Percentiles rank a stretch among this genome's conserved stretches.
phyloP scores from a whole-genome alignment of 495 filamentous ascomycete species.

The Cudoniella acicularis region DNA sequence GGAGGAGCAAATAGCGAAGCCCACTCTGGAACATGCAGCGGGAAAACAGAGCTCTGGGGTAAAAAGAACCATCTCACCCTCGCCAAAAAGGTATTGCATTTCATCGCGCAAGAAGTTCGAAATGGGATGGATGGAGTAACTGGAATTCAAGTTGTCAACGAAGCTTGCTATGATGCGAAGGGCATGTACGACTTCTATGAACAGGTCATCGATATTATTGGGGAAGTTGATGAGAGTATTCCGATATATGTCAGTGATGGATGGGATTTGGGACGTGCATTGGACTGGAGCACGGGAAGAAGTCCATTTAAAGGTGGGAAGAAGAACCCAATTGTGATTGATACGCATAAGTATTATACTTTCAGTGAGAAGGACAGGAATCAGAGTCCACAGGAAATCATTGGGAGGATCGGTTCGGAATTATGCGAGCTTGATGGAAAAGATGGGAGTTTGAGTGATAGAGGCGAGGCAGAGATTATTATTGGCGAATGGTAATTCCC shows the following conservation, averaged over 20 bases:
- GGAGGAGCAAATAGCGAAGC: slow-evolving; percentile 47
- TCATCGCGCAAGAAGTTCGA: slow-evolving; percentile 40
- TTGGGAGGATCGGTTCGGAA: slow-evolving; percentile 33
- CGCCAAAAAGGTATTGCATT: slow-evolving; percentile 36
- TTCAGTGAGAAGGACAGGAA: slow-evolving; percentile 42
- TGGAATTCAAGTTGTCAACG: slow-evolving; percentile 52
- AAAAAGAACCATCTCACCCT: slow-evolving; percentile 31
- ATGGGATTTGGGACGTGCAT: slow-evolving; percentile 40
- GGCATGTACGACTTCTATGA: slow-evolving; percentile 54
- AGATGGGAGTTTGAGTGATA: slow-evolving; percentile 38
- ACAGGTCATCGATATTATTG: slow-evolving; percentile 37
- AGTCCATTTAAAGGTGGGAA: not conserved
- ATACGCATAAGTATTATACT: slow-evolving; percentile 54
- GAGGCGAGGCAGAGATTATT: slow-evolving; percentile 42
- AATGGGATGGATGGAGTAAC: slow-evolving; percentile 37
- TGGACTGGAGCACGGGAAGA: slow-evolving; percentile 34
- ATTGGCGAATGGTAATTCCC: slow-evolving; percentile 45
- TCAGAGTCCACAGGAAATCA: slow-evolving; percentile 44
- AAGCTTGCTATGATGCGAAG: slow-evolving; percentile 39
- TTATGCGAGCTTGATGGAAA: slow-evolving; percentile 36
- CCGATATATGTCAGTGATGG: slow-evolving; percentile 53
- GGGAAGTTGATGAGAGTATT: slow-evolving; percentile 39
- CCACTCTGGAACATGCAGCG: slow-evolving; percentile 46
- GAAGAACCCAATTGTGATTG: slow-evolving; percentile 44
- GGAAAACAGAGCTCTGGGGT: slow-evolving; percentile 42